Conservation (phyloP, 352 stramenopile species). For the Phytophthora litchii region DNA sequence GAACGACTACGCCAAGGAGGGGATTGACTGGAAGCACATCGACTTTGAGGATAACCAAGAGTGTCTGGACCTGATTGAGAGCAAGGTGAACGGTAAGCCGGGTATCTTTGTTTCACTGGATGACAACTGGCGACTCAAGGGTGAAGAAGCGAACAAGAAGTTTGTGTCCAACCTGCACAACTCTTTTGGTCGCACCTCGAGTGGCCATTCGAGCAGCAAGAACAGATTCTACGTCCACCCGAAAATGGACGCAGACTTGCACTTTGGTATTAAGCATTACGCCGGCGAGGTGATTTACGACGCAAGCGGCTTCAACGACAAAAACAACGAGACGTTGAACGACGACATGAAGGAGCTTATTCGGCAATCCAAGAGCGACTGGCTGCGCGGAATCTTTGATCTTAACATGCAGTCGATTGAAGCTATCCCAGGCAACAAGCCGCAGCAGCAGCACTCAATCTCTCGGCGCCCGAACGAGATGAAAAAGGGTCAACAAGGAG, state of each 20-base stretch:
- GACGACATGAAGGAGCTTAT: constrained; percentile 94
- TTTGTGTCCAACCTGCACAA: constrained; percentile 90
- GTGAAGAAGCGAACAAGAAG: constrained; percentile 92
- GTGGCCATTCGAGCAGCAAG: constrained; percentile 59
- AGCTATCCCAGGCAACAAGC: constrained; percentile 70
- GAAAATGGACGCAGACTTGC: constrained; percentile 89
- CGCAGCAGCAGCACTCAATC: constrained; percentile 70
- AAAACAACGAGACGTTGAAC: constrained; percentile 98
- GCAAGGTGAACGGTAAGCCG: constrained; percentile 87
- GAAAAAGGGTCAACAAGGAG: constrained; percentile 47
- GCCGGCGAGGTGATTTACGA: constrained; percentile 97
- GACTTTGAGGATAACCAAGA: constrained; percentile 95
- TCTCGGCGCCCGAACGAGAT: constrained; percentile 69
- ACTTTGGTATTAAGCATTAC: constrained; percentile 91
- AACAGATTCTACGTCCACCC: constrained; percentile 91
- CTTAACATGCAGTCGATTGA: constrained; percentile 88
- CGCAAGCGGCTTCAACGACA: constrained; percentile 97
- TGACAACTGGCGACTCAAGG: constrained; percentile 94
- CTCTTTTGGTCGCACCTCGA: constrained; percentile 77
- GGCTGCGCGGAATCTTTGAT: constrained; percentile 87
- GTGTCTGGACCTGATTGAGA: constrained; percentile 93
- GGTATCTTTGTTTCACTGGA: constrained; percentile 96
- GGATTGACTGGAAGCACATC: constrained; percentile 93
- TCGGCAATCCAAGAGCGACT: constrained; percentile 83
- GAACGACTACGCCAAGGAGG: constrained; percentile 97